Evolutionary conservation across 352 stramenopile genomes (phyloP), one percentile per base, ranked within the genome.

Genomic region (Blastocystis hominis): DNA sequence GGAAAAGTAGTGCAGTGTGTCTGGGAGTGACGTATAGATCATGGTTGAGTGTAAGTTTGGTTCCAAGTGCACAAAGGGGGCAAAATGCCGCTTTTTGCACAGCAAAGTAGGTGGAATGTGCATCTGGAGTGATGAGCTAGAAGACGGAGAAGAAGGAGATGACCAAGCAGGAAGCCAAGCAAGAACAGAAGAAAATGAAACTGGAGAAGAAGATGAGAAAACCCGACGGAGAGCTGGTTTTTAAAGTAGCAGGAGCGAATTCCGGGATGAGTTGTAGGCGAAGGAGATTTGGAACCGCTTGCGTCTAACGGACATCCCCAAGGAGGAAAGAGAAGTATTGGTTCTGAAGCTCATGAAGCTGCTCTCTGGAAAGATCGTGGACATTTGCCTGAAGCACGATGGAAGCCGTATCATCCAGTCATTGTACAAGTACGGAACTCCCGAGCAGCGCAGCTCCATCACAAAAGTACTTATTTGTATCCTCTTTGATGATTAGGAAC

Each of bases 11-110:
- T 9, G 13, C 24, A 3, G 13, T 20, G 30, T 20, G 2, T 20
- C 30, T 7, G 5, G 17, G 36, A 20, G 55, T 84, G 10, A 84
- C 24, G 20, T 55, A 38, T 84, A 84, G 72, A 84, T 66, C 4
- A 84, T 87, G 62, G 77, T 87, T 20, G 77, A 87, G 40, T 87
- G 77, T 42, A 87, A 87, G 40, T 87, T 78, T 69, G 77, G 77
- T 38, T 17, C 46, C 2, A 54, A 53, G 3, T 87, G 77, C 55
- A 87, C 62, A 36, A 78, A 87, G 42, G 77, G 77, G 6, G 61
- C 72, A 7, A 87, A 87, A 34, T 87, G 77, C 75, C 62, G 38
- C 47, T 87, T 87, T 56, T 42, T 78, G 10, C 77, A 87, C 10
- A 68, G 53, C 1, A 24, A 87, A 13, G 77, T 75, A 59, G 34